These are phyloP conservation scores for Narthecium ossifragum DNA, from an alignment of 106 monocot species.

Conservation along the genomic window DNA sequence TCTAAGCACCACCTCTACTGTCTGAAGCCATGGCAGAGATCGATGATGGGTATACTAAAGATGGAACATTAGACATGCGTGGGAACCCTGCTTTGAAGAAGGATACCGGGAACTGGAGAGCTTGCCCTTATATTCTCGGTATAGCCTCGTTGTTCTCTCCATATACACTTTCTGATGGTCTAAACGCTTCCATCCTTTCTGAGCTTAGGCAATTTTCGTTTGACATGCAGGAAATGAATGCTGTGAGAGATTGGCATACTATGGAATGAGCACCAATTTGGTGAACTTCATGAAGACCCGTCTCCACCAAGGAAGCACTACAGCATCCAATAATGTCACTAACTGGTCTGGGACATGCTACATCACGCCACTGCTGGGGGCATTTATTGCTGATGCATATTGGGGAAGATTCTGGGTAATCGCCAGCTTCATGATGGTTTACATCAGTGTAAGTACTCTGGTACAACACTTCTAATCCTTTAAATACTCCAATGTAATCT, in stretches of 20 bases:
- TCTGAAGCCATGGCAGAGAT: conserved; percentile 13
- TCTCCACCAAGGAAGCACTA: conserved; percentile 21
- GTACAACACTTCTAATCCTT: not conserved
- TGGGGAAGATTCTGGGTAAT: conserved; percentile 47
- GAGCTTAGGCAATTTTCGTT: too few species aligned
- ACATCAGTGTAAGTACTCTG: conserved; percentile 22
- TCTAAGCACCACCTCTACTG: too few species aligned
- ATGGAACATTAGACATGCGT: conserved; percentile 50
- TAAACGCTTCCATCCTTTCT: too few species aligned
- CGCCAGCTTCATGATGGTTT: conserved; percentile 45
- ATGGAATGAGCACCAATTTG: conserved; percentile 57
- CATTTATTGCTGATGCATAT: conserved; percentile 56
- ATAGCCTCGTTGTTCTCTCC: not conserved
- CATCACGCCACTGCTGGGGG: conserved; percentile 35
- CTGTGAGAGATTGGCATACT: conserved; percentile 32
- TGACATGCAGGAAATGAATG: conserved; percentile 36
- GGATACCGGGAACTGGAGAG: conserved; percentile 53
- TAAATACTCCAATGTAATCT: not conserved
- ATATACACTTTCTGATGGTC: too few species aligned
- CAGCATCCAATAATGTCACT: conserved; percentile 41
- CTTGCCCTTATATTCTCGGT: conserved; percentile 70
- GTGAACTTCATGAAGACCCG: conserved; percentile 44
- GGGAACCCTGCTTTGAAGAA: conserved; percentile 52
- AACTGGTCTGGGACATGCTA: conserved; percentile 60
- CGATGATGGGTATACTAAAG: conserved; percentile 40